Evolutionary conservation across 495 filamentous ascomycete genomes (phyloP), one percentile per base, ranked within the genome.

Genomic region (Aspergillus hancockii): DNA sequence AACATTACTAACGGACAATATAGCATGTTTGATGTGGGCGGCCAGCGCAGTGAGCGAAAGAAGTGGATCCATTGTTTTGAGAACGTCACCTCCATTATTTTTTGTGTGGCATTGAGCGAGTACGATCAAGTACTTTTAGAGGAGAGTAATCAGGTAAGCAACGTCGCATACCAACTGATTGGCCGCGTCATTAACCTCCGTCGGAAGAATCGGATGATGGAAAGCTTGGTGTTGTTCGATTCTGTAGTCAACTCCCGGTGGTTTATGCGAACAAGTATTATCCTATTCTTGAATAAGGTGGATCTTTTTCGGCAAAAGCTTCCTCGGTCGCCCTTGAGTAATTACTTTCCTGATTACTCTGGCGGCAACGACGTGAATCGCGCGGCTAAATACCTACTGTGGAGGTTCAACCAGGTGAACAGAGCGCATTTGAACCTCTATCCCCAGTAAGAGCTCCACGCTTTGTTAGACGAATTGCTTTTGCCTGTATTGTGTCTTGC

Each of bases 51-150:
- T 72, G 94, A 98, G 72, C 85, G 94, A 54, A 98, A 98, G 77
- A 98, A 98, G 76, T 98, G 94, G 94, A 98, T 98, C 67, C 94
- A 98, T 76, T 98, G 94, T 79, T 98, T 98, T 71, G 94, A 98
- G 72, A 97, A 97, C 63, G 94, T 98, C 63, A 98, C 94, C 10
- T 98, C 94, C n/a, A 98, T 98, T 73, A 98, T 98, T 66, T 98
- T 98, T 78, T 98, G 94, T 65, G 94, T 98, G 46, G 95, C 94
- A 19, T 78, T 98, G 63, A 98, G 95, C 80, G 94, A 98, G 73
- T 98, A 98, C 71, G 94, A 98, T 68, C 94, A 98, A 74, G 92
- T 96, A 9, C 80, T 98, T 50, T 81, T 97, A 38, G 95, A 98
- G 77, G 93, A 98, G 74, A 95, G 89, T 73, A 97, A 94, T 71